Base-by-base conservation (phyloP, 805 yeast genomes). In the Cyberlindnera petersonii region DNA sequence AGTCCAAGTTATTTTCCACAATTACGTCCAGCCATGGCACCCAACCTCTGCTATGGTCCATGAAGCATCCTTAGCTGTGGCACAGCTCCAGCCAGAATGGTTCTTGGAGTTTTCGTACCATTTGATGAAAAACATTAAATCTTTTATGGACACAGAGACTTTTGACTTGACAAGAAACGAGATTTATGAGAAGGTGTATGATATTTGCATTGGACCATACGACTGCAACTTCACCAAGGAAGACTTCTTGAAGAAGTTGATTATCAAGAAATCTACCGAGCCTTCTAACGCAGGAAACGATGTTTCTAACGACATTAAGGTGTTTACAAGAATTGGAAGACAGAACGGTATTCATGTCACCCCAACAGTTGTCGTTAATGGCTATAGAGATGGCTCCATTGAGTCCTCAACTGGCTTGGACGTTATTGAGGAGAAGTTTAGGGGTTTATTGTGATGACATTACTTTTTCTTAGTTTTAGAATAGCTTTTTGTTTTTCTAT, bases 21-120 rank as follows among this genome's bases (percentile, higher is more conserved):
- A 85, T 53, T 87, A 81, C 28, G 69, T 83, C n/a, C 96, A 87
- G 65, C 93, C 94, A 48, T 87, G 95, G 95, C 96, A 87, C 58
- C 81, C 89, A 31, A 75, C 78, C 40, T 80, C 91, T 1, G 72
- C 75, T 5, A 61, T 76, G 26, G 65, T 78, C 27, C 82, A 82
- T 56, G 95, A 87, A 55, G 82, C 83, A 29, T 71, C 83, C 0
- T 59, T 87, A 19, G 88, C 81, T 0, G 79, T 81, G 22, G 84
- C 83, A n/a, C 65, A 72, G 34, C 45, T 65, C n/a, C 67, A 64
- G 13, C 82, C 85, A 1, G 59, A 55, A 2, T 59, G 64, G 46
- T 77, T 82, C 57, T 74, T 86, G 72, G 64, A 73, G 26, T 75
- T 78, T 33, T 72, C 82, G 9, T 59, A 65, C 31, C 65, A 72